These are phyloP conservation scores for Afroboletus lepidellus DNA, from an alignment of 1,284 basidiomycete genomes.

Conservation along the genomic window DNA sequence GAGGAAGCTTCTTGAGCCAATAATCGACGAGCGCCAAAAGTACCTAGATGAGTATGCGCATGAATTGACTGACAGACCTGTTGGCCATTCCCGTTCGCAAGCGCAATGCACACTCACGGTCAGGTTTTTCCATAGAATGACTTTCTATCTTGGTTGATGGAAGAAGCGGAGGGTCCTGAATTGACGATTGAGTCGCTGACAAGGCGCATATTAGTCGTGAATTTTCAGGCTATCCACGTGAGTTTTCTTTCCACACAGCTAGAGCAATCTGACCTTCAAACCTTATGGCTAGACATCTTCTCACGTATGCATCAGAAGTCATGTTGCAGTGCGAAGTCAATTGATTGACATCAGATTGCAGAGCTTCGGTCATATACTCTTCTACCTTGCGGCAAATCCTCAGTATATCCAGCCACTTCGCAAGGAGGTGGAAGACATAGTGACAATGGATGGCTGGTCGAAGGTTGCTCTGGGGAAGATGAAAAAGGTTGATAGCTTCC, in stretches of 20 bases:
- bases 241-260: background rate
- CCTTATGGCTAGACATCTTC: background rate
- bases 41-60: slow-evolving; percentile 31
- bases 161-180: background rate
- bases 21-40: slow-evolving; percentile 38
- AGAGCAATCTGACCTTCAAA: background rate
- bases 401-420: background rate
- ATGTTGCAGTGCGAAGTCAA: background rate
- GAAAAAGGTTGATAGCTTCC: background rate
- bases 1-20: slow-evolving; percentile 33
- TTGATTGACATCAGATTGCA: background rate
- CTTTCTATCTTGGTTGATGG: background rate
- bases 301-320: background rate
- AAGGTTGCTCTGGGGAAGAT: background rate
- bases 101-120: background rate
- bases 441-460: background rate
- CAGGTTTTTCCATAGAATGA: background rate
- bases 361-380: background rate
- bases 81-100: background rate
- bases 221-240: background rate
- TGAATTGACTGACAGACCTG: background rate
- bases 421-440: background rate
- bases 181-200: background rate
- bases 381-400: background rate
- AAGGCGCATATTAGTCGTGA: background rate